Conservation (phyloP, 2,329 filamentous ascomycete genomes). For the Ophiostoma angusticollis region DNA sequence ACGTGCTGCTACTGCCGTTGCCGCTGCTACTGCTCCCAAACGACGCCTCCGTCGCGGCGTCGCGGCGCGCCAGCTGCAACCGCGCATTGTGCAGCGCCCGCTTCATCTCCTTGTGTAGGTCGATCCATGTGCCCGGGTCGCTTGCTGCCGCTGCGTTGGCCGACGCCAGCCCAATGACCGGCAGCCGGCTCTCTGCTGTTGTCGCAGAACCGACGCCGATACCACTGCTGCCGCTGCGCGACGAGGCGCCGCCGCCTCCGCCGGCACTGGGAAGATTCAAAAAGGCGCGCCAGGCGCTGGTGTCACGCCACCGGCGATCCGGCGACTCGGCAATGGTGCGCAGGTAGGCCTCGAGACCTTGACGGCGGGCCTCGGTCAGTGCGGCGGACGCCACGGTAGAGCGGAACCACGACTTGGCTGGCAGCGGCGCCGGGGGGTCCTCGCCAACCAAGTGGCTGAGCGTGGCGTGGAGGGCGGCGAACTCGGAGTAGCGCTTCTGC, state of each 20-base stretch:
- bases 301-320: slow-evolving; percentile 66
- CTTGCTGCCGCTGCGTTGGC: slow-evolving; percentile 31
- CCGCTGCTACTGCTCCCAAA: slow-evolving; percentile 29
- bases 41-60: slow-evolving; percentile 39
- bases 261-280: slow-evolving; percentile 46
- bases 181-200: slow-evolving; percentile 23
- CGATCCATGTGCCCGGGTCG: slow-evolving; percentile 61
- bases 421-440: slow-evolving; percentile 54
- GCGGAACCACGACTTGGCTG: slow-evolving; percentile 65
- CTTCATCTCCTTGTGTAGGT: slow-evolving; percentile 64
- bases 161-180: slow-evolving; percentile 23
- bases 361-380: slow-evolving; percentile 57
- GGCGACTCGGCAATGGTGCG: slow-evolving; percentile 57
- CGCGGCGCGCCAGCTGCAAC: slow-evolving; percentile 52
- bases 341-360: slow-evolving; percentile 57
- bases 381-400: slow-evolving; percentile 57
- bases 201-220: slow-evolving; percentile 19
- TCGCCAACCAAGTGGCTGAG: slow-evolving; percentile 47
- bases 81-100: slow-evolving; percentile 54
- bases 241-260: slow-evolving; percentile 9
- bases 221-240: slow-evolving; percentile 11
- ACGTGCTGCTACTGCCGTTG: not conserved
- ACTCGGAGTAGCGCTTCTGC: slow-evolving; percentile 75
- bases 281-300: slow-evolving; percentile 59
- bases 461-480: slow-evolving; percentile 50